These are phyloP conservation scores for Starmerella ratchasimensis DNA, from an alignment of 805 yeast species.

Conservation along the genomic window DNA sequence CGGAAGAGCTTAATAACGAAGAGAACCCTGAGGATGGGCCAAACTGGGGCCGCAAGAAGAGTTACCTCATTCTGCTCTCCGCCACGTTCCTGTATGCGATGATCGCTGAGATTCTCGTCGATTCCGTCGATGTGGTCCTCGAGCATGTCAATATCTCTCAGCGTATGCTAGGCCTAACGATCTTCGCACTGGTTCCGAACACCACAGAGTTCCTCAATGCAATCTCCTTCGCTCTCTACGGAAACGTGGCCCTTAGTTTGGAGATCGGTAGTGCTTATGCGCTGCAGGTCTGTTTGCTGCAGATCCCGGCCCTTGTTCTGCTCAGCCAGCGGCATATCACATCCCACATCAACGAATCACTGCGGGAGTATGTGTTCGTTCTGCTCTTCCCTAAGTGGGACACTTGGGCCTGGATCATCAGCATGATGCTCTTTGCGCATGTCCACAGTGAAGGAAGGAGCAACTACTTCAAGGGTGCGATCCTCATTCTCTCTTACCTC, in stretches of 20 bases:
- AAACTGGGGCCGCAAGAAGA: conserved; percentile 82
- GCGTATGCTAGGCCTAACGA: conserved; percentile 81
- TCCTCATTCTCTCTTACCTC: conserved; percentile 62
- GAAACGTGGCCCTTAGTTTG: conserved; percentile 92
- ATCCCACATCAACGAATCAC: conserved; percentile 13
- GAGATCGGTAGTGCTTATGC: conserved; percentile 98
- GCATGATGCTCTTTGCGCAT: conserved; percentile 82
- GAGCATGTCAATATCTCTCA: conserved; percentile 70
- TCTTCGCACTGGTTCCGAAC: conserved; percentile 91
- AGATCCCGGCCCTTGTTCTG: conserved; percentile 78
- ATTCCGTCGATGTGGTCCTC: conserved; percentile 80
- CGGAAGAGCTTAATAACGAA: conserved; percentile 46
- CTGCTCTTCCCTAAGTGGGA: conserved; percentile 94
- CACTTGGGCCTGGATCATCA: conserved; percentile 64
- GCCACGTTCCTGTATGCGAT: conserved; percentile 83
- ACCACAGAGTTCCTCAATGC: conserved; percentile 96
- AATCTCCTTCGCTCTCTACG: conserved; percentile 88
- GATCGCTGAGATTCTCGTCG: conserved; percentile 87
- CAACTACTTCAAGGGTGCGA: conserved; percentile 89
- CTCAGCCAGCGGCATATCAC: conserved; percentile 39
- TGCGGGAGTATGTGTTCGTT: conserved; percentile 39
- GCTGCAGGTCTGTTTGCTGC: conserved; percentile 82
- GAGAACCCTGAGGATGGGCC: conserved; percentile 53
- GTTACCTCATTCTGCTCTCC: conserved; percentile 64
- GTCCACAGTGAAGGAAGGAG: conserved; percentile 94